Conservation (phyloP, 2,329 filamentous ascomycete genomes). For the Penicillium fuscoglaucum region DNA sequence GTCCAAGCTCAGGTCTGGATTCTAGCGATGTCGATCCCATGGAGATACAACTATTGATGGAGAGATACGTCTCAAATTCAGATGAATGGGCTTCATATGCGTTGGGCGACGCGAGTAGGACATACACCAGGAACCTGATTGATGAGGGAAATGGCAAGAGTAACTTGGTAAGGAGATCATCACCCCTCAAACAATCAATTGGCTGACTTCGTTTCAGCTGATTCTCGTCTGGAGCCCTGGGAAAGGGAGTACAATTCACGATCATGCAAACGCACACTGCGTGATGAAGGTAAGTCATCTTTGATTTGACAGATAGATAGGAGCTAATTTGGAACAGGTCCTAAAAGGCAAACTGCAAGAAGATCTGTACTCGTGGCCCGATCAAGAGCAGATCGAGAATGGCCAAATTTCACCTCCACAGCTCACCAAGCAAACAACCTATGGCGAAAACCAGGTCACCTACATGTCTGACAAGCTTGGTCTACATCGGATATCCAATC, state of each 20-base stretch:
- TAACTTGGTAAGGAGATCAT: conserved; percentile 60
- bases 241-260: conserved; percentile 81
- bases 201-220: conserved; percentile 56
- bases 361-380: conserved; percentile 75
- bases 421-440: conserved; percentile 66
- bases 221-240: conserved; percentile 87
- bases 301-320: not conserved
- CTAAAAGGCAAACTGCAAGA: conserved; percentile 77
- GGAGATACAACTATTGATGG: conserved; percentile 71
- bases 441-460: conserved; percentile 71
- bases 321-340: conserved; percentile 51
- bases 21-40: conserved; percentile 78
- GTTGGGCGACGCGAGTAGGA: conserved; percentile 66
- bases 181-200: conserved; percentile 6
- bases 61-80: conserved; percentile 67
- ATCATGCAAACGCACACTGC: conserved; percentile 86
- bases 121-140: conserved; percentile 85
- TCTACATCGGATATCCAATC: conserved; percentile 79
- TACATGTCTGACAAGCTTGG: conserved; percentile 91
- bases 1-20: conserved; percentile 76
- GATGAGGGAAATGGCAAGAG: conserved; percentile 84
- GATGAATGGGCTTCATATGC: conserved; percentile 74
- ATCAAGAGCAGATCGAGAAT: conserved; percentile 46
- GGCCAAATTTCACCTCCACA: conserved; percentile 56
- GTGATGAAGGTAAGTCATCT: conserved; percentile 67